phyloP scores from a whole-genome alignment of 83 land plant species.

The Thuja plicata region DNA sequence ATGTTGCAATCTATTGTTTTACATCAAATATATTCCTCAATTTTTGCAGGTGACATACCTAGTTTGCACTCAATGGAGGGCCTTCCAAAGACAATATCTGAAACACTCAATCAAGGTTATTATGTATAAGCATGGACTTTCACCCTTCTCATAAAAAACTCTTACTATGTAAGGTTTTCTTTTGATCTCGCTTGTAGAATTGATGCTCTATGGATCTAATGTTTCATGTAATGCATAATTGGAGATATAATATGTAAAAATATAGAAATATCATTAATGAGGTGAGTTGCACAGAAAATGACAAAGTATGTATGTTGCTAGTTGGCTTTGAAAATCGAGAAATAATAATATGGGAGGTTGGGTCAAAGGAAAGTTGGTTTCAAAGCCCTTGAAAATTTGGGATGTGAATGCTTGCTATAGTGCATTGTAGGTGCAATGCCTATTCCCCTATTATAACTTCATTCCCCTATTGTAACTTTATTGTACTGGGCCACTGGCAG shows the following conservation, averaged over 20 bases:
- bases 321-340: conserved; percentile 82
- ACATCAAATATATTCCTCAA: no score
- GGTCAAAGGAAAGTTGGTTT: conserved; percentile 59
- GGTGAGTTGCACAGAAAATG: neutral
- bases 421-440: conserved; percentile 60
- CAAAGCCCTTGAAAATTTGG: conserved; percentile 80
- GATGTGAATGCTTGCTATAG: conserved; percentile 50
- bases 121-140: no score
- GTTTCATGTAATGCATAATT: neutral
- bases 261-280: neutral
- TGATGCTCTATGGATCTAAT: neutral
- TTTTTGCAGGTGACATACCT: no score
- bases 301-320: conserved; percentile 22
- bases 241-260: neutral
- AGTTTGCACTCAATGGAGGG: no score
- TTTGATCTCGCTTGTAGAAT: no score
- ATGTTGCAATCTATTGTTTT: no score
- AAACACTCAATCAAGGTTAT: no score
- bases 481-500: neutral
- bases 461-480: neutral
- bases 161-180: no score
- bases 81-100: no score
- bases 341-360: conserved; percentile 75
- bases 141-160: no score
- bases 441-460: neutral